Evolutionary conservation across 345 rosid genomes (phyloP).

Genomic region (Gossypium ekmanianum): DNA sequence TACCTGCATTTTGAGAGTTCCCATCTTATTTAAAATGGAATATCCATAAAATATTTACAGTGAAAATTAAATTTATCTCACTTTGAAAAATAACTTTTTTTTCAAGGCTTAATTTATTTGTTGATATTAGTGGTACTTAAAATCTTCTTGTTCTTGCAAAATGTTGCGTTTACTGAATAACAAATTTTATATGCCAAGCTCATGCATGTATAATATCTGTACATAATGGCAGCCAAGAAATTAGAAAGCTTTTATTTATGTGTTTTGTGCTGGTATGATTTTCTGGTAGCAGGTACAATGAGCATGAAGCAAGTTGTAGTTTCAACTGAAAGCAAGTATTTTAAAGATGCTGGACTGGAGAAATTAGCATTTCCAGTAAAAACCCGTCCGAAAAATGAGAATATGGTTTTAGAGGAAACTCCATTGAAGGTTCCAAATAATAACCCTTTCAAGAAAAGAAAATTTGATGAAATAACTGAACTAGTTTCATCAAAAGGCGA

Average conservation of each 20-base stretch:
- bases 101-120: not conserved
- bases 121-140: not conserved
- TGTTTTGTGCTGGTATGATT: not conserved
- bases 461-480: constrained; percentile 18
- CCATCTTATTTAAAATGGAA: not conserved
- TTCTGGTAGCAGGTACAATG: constrained; percentile 20
- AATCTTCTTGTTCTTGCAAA: not conserved
- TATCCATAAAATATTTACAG: not conserved
- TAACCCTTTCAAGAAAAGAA: constrained; percentile 62
- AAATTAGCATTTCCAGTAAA: constrained; percentile 39
- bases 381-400: constrained; percentile 6
- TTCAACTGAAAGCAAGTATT: constrained; percentile 32
- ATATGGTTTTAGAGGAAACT: constrained; percentile 12
- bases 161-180: not conserved
- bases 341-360: constrained; percentile 39
- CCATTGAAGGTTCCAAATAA: constrained; percentile 39
- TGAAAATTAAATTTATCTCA: not conserved
- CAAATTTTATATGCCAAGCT: not conserved
- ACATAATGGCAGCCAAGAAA: not conserved
- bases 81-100: not conserved
- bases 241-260: not conserved
- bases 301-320: constrained; percentile 25
- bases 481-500: constrained; percentile 29
- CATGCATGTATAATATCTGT: not conserved
- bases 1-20: not conserved